Conservation (phyloP, 2,329 filamentous ascomycete species). For the Helicocarpus griseus region DNA sequence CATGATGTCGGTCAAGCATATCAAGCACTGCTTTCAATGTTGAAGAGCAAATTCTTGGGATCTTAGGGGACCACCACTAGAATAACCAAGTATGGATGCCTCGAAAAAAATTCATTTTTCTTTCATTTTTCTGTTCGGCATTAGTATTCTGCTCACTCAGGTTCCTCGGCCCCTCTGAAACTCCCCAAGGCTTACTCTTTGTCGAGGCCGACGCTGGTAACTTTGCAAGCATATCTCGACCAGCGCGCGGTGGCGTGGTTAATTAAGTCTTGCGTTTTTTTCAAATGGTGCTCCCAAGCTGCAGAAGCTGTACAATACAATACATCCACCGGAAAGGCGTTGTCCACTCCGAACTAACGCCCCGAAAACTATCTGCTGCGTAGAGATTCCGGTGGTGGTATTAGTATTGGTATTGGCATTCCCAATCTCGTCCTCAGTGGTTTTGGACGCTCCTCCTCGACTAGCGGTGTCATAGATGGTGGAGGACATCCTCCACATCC, state of each 20-base stretch:
- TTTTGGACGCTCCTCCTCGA: constrained; percentile 25
- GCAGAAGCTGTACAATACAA: constrained; percentile 20
- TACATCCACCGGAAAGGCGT: constrained; percentile 23
- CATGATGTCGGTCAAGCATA: constrained; percentile 6
- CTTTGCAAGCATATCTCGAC: constrained; percentile 14
- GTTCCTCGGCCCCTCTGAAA: constrained; percentile 6
- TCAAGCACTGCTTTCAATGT: constrained; percentile 7
- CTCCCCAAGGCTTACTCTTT: constrained; percentile 11
- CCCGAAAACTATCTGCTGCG: constrained; percentile 25
- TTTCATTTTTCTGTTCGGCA: constrained; percentile 1
- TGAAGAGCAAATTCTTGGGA: constrained; percentile 9
- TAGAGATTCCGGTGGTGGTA: constrained; percentile 10
- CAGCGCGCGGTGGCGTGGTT: constrained; percentile 11
- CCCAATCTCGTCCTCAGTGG: constrained; percentile 25
- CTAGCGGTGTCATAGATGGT: constrained; percentile 20
- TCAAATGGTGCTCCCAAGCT: constrained; percentile 22
- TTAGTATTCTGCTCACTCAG: constrained; percentile 7
- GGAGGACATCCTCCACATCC: constrained; percentile 16
- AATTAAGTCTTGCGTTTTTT: constrained; percentile 10
- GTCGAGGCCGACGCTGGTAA: constrained; percentile 16
- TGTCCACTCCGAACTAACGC: constrained; percentile 26
- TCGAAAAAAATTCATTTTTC: no score
- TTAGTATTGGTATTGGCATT: no score
- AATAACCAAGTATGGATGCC: constrained; percentile 7
- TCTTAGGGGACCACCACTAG: constrained; percentile 7